Evolutionary conservation across 768 basidiomycete species (phyloP), one percentile per base, ranked within the genome.

Genomic region (Russula earlei): DNA sequence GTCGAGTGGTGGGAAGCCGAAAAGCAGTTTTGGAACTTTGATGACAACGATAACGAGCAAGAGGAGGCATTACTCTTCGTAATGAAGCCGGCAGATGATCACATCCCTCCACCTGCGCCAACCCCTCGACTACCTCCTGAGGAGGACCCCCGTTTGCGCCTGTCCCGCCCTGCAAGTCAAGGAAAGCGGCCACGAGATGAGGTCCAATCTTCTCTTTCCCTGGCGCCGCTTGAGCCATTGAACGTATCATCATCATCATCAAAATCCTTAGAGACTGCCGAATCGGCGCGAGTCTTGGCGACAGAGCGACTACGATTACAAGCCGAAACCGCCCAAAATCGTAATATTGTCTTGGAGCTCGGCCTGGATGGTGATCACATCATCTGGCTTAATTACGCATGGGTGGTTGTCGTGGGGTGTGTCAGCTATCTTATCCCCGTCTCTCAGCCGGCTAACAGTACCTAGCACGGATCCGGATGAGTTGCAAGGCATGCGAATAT

Each of bases 1-100:
- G 87, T 97, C 60, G 96, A 97, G 67, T 99, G 96, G 95, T 97
- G 93, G 92, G 94, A 96, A 70, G 96, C 96, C 11, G 95, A 98
- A 74, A 94, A 94, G 66, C 91, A 94, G 63, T 99, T 99, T 70
- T 99, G 96, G 96, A 96, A 96, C 66, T 98, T 97, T 67, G 89
- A 94, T 66, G 90, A 91, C 66, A 85, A 87, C 59, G 87, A 88
- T 43, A 85, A 90, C 56, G 91, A 92, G 64, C 83, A 87, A 67
- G 87, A 91, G 54, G 95, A 97, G 62, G 91, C 91, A 1, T 73
- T 98, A 48, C 82, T 85, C 62, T 98, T 98, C 66, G 91, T 98
- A 53, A 85, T 92, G 68, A 96, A 95, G 68, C 86, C 95, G 0
- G 81, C 79, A 19, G 85, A 84, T 36, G 88, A 90, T 31, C 71